Evolutionary conservation across 768 basidiomycete species (phyloP).

Genomic region (Russula compacta): DNA sequence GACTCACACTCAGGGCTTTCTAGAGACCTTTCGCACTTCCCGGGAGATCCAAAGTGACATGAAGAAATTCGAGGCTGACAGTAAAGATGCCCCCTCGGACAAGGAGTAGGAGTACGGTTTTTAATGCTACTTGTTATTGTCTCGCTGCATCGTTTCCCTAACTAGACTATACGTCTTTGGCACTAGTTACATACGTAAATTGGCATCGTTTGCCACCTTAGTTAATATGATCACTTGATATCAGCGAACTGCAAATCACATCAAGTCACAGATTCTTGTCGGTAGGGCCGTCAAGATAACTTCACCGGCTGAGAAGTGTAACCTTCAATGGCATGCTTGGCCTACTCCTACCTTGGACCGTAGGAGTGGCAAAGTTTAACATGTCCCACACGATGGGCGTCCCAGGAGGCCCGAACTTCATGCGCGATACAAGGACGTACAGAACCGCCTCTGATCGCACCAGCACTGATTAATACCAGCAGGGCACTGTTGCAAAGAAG

Average conservation of each 20-base stretch:
- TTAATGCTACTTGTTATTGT: too few species aligned
- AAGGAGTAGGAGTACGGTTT: not conserved
- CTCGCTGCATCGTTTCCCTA: not conserved
- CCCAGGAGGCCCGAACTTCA: slow-evolving; percentile 23
- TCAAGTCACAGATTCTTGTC: not conserved
- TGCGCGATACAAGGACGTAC: slow-evolving; percentile 21
- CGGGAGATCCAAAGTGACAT: not conserved
- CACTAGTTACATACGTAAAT: not conserved
- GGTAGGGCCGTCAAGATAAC: not conserved
- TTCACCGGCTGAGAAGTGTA: slow-evolving; percentile 1
- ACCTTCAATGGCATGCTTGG: slow-evolving; percentile 25
- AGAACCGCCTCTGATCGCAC: slow-evolving; percentile 25
- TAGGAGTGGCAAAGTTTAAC: slow-evolving; percentile 25
- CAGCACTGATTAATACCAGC: not conserved
- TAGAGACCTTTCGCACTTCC: not conserved
- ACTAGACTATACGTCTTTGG: not conserved
- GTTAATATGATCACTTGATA: too few species aligned
- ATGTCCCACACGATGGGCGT: slow-evolving; percentile 26
- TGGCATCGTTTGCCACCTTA: too few species aligned
- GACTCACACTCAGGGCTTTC: slow-evolving; percentile 6
- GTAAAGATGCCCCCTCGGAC: not conserved
- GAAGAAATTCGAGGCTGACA: not conserved
- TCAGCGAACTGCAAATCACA: not conserved
- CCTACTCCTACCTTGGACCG: slow-evolving; percentile 18
- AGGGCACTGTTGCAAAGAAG: not conserved